Evolutionary conservation across 257 asterid species (phyloP).

Genomic region (Solanum paucissectum): DNA sequence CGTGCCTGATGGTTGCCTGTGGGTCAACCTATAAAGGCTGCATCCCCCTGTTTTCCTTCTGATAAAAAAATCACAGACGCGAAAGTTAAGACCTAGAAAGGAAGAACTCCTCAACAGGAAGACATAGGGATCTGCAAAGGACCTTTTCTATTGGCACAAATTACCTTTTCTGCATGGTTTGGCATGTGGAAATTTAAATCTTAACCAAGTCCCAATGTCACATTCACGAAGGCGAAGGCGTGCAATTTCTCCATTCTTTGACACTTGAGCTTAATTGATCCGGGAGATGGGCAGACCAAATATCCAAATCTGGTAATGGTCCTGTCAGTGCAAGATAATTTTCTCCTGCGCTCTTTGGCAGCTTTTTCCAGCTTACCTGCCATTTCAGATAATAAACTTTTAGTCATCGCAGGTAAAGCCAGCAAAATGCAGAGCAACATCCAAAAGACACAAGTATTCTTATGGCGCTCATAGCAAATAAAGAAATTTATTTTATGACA

Average conservation of each 20-base stretch:
- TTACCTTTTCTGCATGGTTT: neutral
- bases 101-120: neutral
- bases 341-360: conserved; percentile 32
- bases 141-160: neutral
- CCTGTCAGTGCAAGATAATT: conserved; percentile 74
- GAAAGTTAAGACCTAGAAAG: neutral
- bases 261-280: conserved; percentile 27
- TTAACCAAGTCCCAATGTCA: neutral
- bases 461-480: neutral
- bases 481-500: neutral
- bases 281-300: conserved; percentile 61
- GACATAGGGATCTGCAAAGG: neutral
- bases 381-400: neutral
- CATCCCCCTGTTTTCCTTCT: neutral
- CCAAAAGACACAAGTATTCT: neutral
- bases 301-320: conserved; percentile 34
- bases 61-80: neutral
- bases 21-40: neutral
- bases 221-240: neutral
- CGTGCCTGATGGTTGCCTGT: neutral
- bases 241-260: conserved; percentile 42
- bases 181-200: neutral
- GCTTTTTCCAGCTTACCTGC: conserved; percentile 25
- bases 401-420: neutral
- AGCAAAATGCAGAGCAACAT: neutral